phyloP scores from a whole-genome alignment of 2,329 filamentous ascomycete species.

The Penicillium sp. region DNA sequence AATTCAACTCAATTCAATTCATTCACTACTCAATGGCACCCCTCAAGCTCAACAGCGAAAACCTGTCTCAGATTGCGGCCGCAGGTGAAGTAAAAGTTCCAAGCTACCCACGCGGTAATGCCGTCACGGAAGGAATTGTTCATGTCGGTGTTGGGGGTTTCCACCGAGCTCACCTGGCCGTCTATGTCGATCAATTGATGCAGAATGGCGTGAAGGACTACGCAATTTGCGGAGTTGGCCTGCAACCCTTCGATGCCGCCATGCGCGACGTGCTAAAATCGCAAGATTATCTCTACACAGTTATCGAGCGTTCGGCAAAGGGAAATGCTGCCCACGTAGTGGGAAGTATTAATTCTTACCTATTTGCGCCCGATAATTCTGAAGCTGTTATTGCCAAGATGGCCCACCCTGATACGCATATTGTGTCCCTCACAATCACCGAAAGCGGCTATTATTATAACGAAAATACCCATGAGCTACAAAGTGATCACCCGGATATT shows the following conservation, averaged over 20 bases:
- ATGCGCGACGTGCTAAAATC: slow-evolving; percentile 53
- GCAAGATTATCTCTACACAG: slow-evolving; percentile 56
- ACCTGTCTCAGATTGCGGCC: slow-evolving; percentile 39
- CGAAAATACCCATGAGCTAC: slow-evolving; percentile 57
- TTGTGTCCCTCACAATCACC: slow-evolving; percentile 57
- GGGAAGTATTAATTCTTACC: slow-evolving; percentile 55
- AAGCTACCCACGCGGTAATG: slow-evolving; percentile 45
- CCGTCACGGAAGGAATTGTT: slow-evolving; percentile 55
- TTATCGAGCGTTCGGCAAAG: slow-evolving; percentile 55
- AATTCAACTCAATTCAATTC: slow-evolving; percentile 5
- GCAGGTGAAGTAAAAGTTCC: slow-evolving; percentile 39
- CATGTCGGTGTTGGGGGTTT: slow-evolving; percentile 57
- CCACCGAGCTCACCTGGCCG: slow-evolving; percentile 55
- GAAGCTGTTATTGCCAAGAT: slow-evolving; percentile 56
- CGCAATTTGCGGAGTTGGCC: slow-evolving; percentile 54
- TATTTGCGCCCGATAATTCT: slow-evolving; percentile 54
- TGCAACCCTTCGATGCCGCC: slow-evolving; percentile 51
- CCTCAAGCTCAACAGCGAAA: slow-evolving; percentile 43
- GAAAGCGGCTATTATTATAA: slow-evolving; percentile 60
- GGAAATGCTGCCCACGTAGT: slow-evolving; percentile 51
- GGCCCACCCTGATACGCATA: slow-evolving; percentile 55
- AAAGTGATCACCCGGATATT: slow-evolving; percentile 52
- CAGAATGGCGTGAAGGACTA: slow-evolving; percentile 47
- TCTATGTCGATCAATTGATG: slow-evolving; percentile 53
- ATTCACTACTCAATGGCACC: slow-evolving; percentile 29